phyloP scores from a whole-genome alignment of 345 rosid species.

The Aurinia saxatilis region DNA sequence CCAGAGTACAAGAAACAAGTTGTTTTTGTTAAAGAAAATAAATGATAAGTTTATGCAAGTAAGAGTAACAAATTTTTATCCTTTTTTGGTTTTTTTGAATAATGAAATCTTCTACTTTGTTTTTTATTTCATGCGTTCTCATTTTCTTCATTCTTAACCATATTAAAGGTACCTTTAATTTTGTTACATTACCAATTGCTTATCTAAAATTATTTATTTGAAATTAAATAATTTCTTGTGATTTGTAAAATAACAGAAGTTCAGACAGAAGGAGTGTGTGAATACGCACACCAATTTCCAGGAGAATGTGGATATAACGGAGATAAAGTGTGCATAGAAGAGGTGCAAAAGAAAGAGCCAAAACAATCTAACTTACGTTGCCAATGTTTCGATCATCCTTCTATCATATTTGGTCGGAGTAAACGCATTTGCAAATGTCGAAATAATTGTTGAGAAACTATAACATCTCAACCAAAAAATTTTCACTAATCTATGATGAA shows the following conservation, averaged over 20 bases:
- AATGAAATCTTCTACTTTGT: conserved; percentile 1
- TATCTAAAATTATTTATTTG: neutral
- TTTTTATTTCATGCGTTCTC: neutral
- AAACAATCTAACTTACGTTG: neutral
- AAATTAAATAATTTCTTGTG: neutral
- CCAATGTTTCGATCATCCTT: conserved; percentile 12
- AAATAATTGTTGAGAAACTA: neutral
- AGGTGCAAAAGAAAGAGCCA: neutral
- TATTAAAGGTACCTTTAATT: conserved; percentile 1
- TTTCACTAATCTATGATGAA: neutral
- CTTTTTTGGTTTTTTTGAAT: neutral
- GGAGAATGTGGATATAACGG: conserved; percentile 19
- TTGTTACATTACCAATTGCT: neutral
- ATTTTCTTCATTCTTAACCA: neutral
- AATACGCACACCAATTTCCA: neutral
- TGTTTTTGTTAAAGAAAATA: too few species aligned
- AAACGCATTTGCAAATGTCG: conserved; percentile 19
- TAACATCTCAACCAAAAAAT: neutral
- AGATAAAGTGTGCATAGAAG: neutral
- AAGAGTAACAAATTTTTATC: neutral
- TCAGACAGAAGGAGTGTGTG: conserved; percentile 1
- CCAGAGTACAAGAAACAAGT: too few species aligned
- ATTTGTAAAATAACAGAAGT: neutral
- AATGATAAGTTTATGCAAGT: neutral
- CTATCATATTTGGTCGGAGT: neutral